Evolutionary conservation across 2,329 filamentous ascomycete genomes (phyloP), one percentile per base, ranked within the genome.

Genomic region (Ascochyta fabae): DNA sequence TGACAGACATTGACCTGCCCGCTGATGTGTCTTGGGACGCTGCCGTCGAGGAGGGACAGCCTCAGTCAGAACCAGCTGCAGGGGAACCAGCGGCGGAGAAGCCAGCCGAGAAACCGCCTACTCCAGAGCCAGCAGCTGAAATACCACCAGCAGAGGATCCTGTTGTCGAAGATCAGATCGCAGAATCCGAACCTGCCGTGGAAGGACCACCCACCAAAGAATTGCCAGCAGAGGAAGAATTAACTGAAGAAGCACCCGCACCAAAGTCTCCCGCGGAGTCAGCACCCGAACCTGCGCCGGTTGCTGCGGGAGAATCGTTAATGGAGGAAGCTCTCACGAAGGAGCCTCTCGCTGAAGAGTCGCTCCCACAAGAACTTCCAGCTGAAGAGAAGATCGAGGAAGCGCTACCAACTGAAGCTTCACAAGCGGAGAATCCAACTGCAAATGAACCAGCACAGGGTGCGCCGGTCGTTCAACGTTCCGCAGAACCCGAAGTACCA

Each of bases 1-100:
- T 57, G 48, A 19, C 53, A 53, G 44, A 53, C 36, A 26, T 39
- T 43, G 40, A 15, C 16, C 33, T 34, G 12, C 43, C 48, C 12
- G 31, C 36, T 35, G 36, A 42, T 12, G 35, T 40, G 22, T 34
- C 16, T 13, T 24, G 42, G 33, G 29, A 44, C 10, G 22, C 33
- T 12, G 15, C 27, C 16, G 36, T 22, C n/a, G 47, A 49, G 22
- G 26, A 33, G 12, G 16, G 19, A 39, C n/a, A 31, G 16, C 19
- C 24, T 38, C 34, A 27, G 8, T 15, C 29, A 26, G 31, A 45
- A 12, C 12, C 23, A 23, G 13, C 44, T 29, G 12, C 43, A 31
- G 26, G 12, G n/a, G 27, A 22, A 27, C 2, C 27, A 33, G 24
- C 26, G 16, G 23, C 40, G 13, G 49, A 54, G 24, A n/a, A 29